These are phyloP conservation scores for Starmera caribaea DNA, from an alignment of 805 yeast species.

Conservation along the genomic window DNA sequence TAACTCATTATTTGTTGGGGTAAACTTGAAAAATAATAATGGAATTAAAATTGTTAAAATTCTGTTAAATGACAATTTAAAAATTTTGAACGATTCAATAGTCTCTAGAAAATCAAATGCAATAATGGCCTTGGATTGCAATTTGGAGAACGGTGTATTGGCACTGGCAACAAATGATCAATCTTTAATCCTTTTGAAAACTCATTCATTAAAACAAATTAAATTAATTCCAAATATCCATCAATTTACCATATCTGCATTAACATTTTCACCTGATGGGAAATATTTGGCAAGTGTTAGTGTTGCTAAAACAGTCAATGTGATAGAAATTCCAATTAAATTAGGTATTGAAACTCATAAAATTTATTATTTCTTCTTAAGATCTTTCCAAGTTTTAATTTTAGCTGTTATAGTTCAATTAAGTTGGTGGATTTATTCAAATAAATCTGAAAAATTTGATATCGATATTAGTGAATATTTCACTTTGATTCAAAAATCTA, in stretches of 20 bases:
- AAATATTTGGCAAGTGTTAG: slow-evolving; percentile 62
- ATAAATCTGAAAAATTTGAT: slow-evolving; percentile 2
- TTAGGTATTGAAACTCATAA: slow-evolving; percentile 21
- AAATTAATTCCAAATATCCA: slow-evolving; percentile 47
- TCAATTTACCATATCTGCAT: slow-evolving; percentile 62
- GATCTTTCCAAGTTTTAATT: slow-evolving; percentile 8
- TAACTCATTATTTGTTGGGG: slow-evolving; percentile 10
- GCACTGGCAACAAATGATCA: slow-evolving; percentile 46
- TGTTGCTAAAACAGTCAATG: slow-evolving; percentile 63
- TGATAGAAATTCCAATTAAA: slow-evolving; percentile 49
- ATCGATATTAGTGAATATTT: slow-evolving; percentile 16
- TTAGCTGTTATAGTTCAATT: slow-evolving; percentile 4
- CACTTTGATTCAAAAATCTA: slow-evolving; percentile 9
- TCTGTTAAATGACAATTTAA: slow-evolving; percentile 10
- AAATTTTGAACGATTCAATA: slow-evolving; percentile 7
- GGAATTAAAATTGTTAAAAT: slow-evolving; percentile 11
- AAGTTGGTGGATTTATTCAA: slow-evolving; percentile 9
- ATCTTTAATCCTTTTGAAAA: slow-evolving; percentile 33
- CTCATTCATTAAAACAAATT: slow-evolving; percentile 47
- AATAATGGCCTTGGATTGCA: slow-evolving; percentile 43
- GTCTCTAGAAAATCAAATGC: slow-evolving; percentile 14
- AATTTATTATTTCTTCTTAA: slow-evolving; percentile 14
- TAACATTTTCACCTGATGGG: slow-evolving; percentile 63
- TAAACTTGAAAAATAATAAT: slow-evolving; percentile 2
- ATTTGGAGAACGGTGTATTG: slow-evolving; percentile 22